These are phyloP conservation scores for Warburgia ugandensis DNA, from an alignment of 164 flowering plant genomes.

Conservation along the genomic window DNA sequence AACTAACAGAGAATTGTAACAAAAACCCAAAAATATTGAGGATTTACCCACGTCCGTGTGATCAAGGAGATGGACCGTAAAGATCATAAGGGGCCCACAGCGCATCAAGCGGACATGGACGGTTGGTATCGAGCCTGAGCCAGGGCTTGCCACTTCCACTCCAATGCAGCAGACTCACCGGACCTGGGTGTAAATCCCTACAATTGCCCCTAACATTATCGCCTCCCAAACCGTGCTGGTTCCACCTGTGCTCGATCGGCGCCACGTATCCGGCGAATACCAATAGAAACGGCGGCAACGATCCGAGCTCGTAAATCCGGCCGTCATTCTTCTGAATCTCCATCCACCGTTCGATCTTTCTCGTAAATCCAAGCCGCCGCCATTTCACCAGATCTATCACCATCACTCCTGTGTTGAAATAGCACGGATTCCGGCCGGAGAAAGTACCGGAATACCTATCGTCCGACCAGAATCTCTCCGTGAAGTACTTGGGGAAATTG, in stretches of 20 bases:
- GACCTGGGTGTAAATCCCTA: slow-evolving; percentile 83
- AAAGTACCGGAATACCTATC: slow-evolving; percentile 16
- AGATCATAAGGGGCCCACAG: slow-evolving; percentile 89
- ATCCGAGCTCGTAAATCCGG: slow-evolving; percentile 95
- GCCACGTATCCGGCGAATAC: slow-evolving; percentile 92
- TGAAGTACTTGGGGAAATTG: slow-evolving; percentile 34
- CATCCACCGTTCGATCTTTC: slow-evolving; percentile 90
- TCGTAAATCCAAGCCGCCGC: slow-evolving; percentile 77
- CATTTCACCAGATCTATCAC: slow-evolving; percentile 80
- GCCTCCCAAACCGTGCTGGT: slow-evolving; percentile 95
- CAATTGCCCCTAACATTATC: slow-evolving; percentile 91
- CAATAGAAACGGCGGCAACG: slow-evolving; percentile 83
- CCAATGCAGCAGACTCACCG: slow-evolving; percentile 91
- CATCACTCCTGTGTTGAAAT: slow-evolving; percentile 98
- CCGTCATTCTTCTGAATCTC: slow-evolving; percentile 72
- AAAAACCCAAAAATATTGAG: background rate
- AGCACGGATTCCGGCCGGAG: slow-evolving; percentile 49
- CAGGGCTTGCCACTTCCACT: slow-evolving; percentile 98
- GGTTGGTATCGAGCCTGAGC: slow-evolving; percentile 66
- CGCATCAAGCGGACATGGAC: slow-evolving; percentile 75
- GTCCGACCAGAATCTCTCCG: slow-evolving; percentile 23
- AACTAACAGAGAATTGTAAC: no score
- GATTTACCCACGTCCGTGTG: slow-evolving; percentile 33
- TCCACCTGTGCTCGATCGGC: slow-evolving; percentile 95
- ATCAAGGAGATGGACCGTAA: slow-evolving; percentile 37